A percentile compares a stretch with the other conserved stretches of the same genome.
These are phyloP conservation scores for Xylariaceae sp. DNA, from an alignment of 2,329 filamentous ascomycete species.

Conservation along the genomic window DNA sequence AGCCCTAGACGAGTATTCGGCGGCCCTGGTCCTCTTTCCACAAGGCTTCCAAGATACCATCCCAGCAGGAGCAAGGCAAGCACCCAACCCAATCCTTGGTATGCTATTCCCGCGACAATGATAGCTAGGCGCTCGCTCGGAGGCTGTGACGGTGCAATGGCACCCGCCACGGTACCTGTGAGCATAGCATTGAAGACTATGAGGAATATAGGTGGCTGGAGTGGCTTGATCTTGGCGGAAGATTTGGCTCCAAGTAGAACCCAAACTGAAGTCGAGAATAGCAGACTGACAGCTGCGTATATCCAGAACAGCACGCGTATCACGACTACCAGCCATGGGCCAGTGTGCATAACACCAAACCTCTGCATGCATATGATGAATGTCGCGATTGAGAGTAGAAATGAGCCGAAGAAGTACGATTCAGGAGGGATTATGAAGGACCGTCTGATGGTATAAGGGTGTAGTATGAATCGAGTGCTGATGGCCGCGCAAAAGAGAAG, in stretches of 20 bases:
- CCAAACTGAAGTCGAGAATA: constrained; percentile 53
- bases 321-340: constrained; percentile 47
- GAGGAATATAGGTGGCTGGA: constrained; percentile 61
- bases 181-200: constrained; percentile 63
- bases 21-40: constrained; percentile 45
- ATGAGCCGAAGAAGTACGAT: constrained; percentile 58
- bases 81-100: constrained; percentile 58
- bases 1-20: constrained; percentile 56
- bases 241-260: constrained; percentile 50
- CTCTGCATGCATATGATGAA: constrained; percentile 50
- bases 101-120: constrained; percentile 53
- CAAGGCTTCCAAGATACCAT: constrained; percentile 55
- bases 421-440: constrained; percentile 51
- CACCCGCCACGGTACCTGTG: constrained; percentile 54
- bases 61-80: constrained; percentile 58
- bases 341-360: constrained; percentile 46
- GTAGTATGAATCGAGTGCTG: constrained; percentile 47
- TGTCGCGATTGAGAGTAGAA: constrained; percentile 58
- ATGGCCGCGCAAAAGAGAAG: constrained; percentile 44
- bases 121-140: constrained; percentile 47
- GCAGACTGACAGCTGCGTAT: constrained; percentile 52
- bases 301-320: constrained; percentile 59
- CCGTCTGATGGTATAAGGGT: constrained; percentile 39
- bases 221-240: constrained; percentile 43
- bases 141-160: constrained; percentile 47